Conservation (phyloP, 2,329 filamentous ascomycete species). For the Cucurbitaria berberidis region DNA sequence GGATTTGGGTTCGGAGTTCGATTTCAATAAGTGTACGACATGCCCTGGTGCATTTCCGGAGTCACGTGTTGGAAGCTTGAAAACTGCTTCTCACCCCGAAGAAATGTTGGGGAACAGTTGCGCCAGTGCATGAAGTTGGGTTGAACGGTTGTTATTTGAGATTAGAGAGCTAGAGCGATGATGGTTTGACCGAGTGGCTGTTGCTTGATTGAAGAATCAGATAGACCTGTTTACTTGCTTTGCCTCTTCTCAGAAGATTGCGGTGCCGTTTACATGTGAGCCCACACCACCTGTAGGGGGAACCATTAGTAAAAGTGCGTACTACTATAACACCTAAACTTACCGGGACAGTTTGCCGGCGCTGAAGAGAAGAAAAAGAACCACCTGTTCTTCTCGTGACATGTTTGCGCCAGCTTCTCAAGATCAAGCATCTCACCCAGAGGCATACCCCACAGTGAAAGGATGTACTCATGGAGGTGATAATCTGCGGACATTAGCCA, state of each 20-base stretch:
- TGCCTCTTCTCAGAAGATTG: slow-evolving; percentile 40
- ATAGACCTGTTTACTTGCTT: not conserved
- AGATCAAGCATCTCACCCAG: slow-evolving; percentile 54
- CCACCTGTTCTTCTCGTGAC: slow-evolving; percentile 63
- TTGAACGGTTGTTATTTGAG: too few relatives aligned
- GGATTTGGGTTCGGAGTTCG: not conserved
- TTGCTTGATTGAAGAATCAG: not conserved
- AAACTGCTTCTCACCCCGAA: not conserved
- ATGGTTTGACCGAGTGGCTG: not conserved
- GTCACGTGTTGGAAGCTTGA: not conserved
- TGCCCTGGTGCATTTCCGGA: not conserved
- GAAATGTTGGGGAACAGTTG: not conserved
- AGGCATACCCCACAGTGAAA: slow-evolving; percentile 51
- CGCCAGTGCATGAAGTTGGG: too few relatives aligned
- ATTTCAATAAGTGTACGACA: not conserved
- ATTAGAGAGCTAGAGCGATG: not conserved
- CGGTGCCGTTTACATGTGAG: slow-evolving; percentile 53
- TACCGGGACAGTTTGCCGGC: slow-evolving; percentile 64
- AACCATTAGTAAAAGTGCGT: slow-evolving; percentile 2
- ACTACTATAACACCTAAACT: not conserved
- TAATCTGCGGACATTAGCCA: slow-evolving; percentile 29
- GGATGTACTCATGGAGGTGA: slow-evolving; percentile 46
- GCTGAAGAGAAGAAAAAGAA: slow-evolving; percentile 68
- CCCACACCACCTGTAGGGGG: slow-evolving; percentile 46
- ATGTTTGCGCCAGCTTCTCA: slow-evolving; percentile 59